phyloP scores from a whole-genome alignment of 2,329 filamentous ascomycete species.

The Aspergillus spinulosporus region DNA sequence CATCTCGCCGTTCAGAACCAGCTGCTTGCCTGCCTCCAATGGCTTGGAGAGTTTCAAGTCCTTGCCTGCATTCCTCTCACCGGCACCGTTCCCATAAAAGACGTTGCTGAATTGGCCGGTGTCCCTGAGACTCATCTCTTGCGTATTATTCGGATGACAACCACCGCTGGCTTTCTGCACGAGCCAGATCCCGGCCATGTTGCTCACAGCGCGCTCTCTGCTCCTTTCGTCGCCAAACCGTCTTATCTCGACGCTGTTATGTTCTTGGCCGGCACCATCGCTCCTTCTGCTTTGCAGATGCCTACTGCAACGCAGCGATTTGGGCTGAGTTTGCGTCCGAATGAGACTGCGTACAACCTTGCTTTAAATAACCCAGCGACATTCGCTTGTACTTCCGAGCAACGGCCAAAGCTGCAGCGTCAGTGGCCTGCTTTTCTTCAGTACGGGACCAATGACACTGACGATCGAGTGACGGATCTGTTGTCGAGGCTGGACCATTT shows the following conservation, averaged over 20 bases:
- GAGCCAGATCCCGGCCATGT: constrained; percentile 36
- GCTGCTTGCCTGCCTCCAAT: constrained; percentile 44
- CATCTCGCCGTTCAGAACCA: constrained; percentile 29
- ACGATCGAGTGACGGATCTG: constrained; percentile 9
- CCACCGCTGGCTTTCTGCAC: constrained; percentile 38
- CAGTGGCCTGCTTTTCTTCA: constrained; percentile 14
- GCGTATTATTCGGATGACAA: constrained; percentile 39
- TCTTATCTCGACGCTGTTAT: constrained; percentile 40
- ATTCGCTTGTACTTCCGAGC: constrained; percentile 10
- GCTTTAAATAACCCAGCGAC: constrained; percentile 4
- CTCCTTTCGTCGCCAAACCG: constrained; percentile 37
- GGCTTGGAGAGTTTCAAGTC: constrained; percentile 49
- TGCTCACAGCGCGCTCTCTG: constrained; percentile 43
- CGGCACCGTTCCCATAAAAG: constrained; percentile 38
- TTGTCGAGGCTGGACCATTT: constrained; percentile 11
- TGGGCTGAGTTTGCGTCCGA: background rate
- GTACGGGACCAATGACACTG: constrained; percentile 10
- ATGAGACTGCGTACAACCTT: constrained; percentile 8
- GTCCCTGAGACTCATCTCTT: constrained; percentile 42
- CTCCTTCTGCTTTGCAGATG: constrained; percentile 41
- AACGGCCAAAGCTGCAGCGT: constrained; percentile 11
- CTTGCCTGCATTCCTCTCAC: constrained; percentile 47
- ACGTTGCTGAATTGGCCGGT: constrained; percentile 45
- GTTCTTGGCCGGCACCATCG: constrained; percentile 41
- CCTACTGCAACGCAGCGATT: constrained; percentile 28